phyloP scores from a whole-genome alignment of 1,139 yeast genomes.

The Suhomyces anneliseae region DNA sequence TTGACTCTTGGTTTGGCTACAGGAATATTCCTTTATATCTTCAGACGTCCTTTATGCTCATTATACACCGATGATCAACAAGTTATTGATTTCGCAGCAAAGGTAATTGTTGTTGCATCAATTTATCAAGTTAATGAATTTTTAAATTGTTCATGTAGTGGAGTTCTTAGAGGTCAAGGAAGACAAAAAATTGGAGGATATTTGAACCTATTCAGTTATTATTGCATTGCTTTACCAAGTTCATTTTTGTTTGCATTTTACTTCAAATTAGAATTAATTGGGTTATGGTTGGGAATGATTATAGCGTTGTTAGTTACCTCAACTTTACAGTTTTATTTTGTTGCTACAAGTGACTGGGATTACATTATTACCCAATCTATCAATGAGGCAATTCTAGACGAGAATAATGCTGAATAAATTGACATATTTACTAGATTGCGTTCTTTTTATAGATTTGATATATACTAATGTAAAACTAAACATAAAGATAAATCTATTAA shows the following conservation, averaged over 20 bases:
- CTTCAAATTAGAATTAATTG: constrained; percentile 45
- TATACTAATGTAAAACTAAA: no score
- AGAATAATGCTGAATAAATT: constrained; percentile 24
- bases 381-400: constrained; percentile 42
- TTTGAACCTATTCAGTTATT: constrained; percentile 56
- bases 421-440: background rate
- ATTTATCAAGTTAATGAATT: constrained; percentile 60
- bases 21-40: constrained; percentile 36
- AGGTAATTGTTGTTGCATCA: constrained; percentile 56
- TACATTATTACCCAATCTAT: constrained; percentile 45
- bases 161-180: constrained; percentile 67
- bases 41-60: constrained; percentile 43
- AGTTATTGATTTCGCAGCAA: constrained; percentile 52
- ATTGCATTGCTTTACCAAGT: constrained; percentile 57
- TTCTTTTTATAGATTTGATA: no score
- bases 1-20: constrained; percentile 44
- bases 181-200: constrained; percentile 66
- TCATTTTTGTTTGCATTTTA: constrained; percentile 56
- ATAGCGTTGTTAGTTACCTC: constrained; percentile 53
- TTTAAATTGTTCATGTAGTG: constrained; percentile 55
- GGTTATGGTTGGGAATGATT: constrained; percentile 66
- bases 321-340: constrained; percentile 45
- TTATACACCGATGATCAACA: constrained; percentile 51
- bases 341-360: constrained; percentile 57
- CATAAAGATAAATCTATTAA: background rate